Conservation (phyloP, 2,329 filamentous ascomycete genomes). For the Venturia oleaginea region DNA sequence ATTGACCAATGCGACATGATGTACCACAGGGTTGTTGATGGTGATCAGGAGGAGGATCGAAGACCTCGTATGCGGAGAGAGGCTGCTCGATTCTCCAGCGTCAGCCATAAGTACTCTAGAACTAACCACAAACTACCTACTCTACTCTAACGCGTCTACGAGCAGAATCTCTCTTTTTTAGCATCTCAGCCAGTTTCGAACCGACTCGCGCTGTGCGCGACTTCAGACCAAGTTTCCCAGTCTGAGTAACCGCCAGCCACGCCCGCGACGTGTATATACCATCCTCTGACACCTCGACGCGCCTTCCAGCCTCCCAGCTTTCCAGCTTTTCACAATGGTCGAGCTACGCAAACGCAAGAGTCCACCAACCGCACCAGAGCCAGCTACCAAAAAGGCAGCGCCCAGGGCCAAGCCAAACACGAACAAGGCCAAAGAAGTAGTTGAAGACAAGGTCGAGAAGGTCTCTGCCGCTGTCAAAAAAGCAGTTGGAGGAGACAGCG, state of each 20-base stretch:
- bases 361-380: slow-evolving; percentile 38
- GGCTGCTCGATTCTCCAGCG: neutral
- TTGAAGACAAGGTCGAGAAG: slow-evolving; percentile 22
- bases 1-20: neutral
- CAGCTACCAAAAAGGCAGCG: slow-evolving; percentile 39
- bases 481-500: slow-evolving; percentile 23
- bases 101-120: neutral
- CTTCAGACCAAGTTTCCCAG: neutral
- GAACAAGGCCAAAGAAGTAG: slow-evolving; percentile 17
- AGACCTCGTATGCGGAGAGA: neutral
- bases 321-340: slow-evolving; percentile 32
- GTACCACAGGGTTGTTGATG: neutral
- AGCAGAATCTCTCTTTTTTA: neutral
- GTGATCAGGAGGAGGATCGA: neutral
- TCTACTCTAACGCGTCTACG: neutral
- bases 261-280: neutral
- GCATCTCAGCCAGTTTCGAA: neutral
- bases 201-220: neutral
- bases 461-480: slow-evolving; percentile 24
- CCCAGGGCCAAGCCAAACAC: slow-evolving; percentile 25
- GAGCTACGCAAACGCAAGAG: slow-evolving; percentile 57
- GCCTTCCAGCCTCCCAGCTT: neutral
- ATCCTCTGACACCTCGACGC: neutral
- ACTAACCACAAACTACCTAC: neutral
- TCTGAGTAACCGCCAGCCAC: neutral